Base-by-base conservation (phyloP, 2,329 filamentous ascomycete genomes). In the Fusarium devonianum region DNA sequence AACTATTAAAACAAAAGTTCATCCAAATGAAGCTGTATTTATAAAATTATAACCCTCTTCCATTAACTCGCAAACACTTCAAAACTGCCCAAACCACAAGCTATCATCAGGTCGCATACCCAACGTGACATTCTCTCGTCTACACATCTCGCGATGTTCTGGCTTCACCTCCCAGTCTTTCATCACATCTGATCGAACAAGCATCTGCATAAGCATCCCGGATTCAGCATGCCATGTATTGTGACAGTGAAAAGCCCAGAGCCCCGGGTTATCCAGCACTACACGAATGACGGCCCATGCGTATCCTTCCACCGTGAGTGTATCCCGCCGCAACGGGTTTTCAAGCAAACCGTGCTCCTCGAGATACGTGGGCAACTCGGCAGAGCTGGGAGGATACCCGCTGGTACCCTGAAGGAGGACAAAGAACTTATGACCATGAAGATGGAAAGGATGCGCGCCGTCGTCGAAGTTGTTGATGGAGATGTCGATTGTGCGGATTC, bases 381-480 rank as follows among this genome's bases (percentile, higher is more conserved):
- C 44, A 0, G 57, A 53, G 0, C 35, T 45, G 1, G 71, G 72
- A 1, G 73, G 72, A 32, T 75, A 75, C 1, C 72, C 72, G 3
- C 62, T 64, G 0, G 48, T 46, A 0, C 63, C 71, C 26, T 72
- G 69, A 0, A 60, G 28, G 1, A 74, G 59, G 28, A 81, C 71
- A 58, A 82, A 81, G 69, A 85, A 82, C 32, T 74, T 74, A 66
- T 84, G 80, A 0, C 82, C 82, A 66, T 87, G 86, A 0, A 88
- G 71, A 68, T 88, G 84, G 22, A 73, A 73, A 0, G 70, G 71
- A 16, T 74, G 71, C 1, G 65, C 66, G 5, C 71, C 63, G 32
- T 86, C 75, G 65, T 87, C 82, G 6, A 82, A 84, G 32, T 79
- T 61, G 35, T 84, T 84, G 66, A 86, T 86, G 54, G 84, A 75